Base-by-base conservation (phyloP, 2,329 filamentous ascomycete species). In the Diaporthe sp. region DNA sequence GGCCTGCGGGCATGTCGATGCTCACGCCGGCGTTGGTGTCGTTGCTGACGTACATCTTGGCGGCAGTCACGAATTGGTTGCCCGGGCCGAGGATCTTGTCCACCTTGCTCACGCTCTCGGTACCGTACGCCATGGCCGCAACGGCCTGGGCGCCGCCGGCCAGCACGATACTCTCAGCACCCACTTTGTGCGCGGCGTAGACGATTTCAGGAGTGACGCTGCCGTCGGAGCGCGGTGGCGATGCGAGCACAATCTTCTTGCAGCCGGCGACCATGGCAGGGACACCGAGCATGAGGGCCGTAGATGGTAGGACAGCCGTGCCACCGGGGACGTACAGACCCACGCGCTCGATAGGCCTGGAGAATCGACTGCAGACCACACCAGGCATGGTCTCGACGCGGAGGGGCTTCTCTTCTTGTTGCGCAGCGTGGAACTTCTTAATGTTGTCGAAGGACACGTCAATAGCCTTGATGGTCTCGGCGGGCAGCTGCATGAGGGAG, bases 61-160 rank as follows among this genome's bases (percentile, higher is more conserved):
- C 97, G 0, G 97, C 97, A 0, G 97, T 99, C 55, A 99, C 97
- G 82, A 98, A 99, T 85, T 98, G 97, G 86, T 99, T 99, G 49
- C 97, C 97, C 3, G 97, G 97, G 0, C 97, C 97, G 17, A 98
- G 91, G 80, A 99, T 98, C 91, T 99, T 99, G 89, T 99, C 97
- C 10, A 99, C 97, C 87, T 99, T 99, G 84, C 89, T 94, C 70
- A 99, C 92, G 80, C 93, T 96, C 85, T 98, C 94, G 0, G 97
- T 99, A 65, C 97, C 97, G 85, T 99, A 99, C 2, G 97, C 97
- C 93, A 99, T 94, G 65, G 97, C 97, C 28, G 96, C 97, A 51
- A 99, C 93, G 58, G 97, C 97, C 86, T 99, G 97, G 0, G 96
- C 97, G 77, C 97, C 97, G 77, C 97, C 97, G 15, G 97, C 97